These are phyloP conservation scores for Umbilicus rupestris DNA, from an alignment of 164 flowering plant genomes.

Conservation along the genomic window DNA sequence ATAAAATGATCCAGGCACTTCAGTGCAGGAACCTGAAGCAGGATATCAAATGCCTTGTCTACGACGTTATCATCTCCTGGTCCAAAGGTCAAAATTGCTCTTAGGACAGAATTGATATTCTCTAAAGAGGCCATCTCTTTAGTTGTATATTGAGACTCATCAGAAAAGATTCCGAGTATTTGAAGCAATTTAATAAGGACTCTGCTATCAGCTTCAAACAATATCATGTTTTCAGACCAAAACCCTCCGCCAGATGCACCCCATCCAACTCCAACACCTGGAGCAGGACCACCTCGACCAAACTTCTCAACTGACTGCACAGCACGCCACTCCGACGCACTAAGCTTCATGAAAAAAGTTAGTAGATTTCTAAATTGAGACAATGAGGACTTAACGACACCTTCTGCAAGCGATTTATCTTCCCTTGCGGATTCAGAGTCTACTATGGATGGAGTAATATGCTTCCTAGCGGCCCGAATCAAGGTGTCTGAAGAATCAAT, in stretches of 20 bases:
- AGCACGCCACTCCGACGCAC: conserved; percentile 36
- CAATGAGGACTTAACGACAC: conserved; percentile 34
- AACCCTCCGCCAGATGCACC: conserved; percentile 87
- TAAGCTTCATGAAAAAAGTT: conserved; percentile 24
- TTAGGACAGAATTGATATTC: conserved; percentile 38
- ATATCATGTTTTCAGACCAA: conserved; percentile 56
- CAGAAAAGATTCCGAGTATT: conserved; percentile 19
- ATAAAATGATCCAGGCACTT: conserved; percentile 37
- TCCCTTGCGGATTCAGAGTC: conserved; percentile 23
- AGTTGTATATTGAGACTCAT: conserved; percentile 11
- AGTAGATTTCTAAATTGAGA: conserved; percentile 34
- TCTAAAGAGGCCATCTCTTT: conserved; percentile 28
- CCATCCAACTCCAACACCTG: conserved; percentile 93
- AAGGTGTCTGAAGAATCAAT: conserved; percentile 35
- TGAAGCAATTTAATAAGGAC: conserved; percentile 48
- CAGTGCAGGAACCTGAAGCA: conserved; percentile 44
- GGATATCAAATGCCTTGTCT: conserved; percentile 48
- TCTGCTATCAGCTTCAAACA: conserved; percentile 50
- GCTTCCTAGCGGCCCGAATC: conserved; percentile 36
- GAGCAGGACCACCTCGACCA: conserved; percentile 97
- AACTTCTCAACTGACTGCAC: conserved; percentile 52
- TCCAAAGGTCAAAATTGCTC: conserved; percentile 37
- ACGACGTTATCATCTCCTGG: conserved; percentile 44
- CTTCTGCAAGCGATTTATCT: conserved; percentile 43
- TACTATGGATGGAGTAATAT: conserved; percentile 7